These are phyloP conservation scores for Trifolium subterraneum DNA, from an alignment of 306 rosid species.

Conservation along the genomic window DNA sequence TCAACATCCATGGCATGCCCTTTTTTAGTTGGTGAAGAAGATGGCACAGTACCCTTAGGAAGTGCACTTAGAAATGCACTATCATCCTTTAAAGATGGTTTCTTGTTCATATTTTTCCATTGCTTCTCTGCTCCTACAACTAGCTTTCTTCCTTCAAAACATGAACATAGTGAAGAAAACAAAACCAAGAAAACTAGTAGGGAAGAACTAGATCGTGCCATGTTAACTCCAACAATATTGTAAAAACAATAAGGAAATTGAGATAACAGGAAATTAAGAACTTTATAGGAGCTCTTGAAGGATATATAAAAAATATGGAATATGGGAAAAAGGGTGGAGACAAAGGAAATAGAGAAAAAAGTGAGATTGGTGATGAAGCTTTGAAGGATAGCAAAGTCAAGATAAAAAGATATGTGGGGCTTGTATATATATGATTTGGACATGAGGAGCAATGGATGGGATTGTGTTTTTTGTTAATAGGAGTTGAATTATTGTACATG, in stretches of 20 bases:
- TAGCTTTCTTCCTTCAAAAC: constrained; percentile 58
- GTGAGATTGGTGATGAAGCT: background rate
- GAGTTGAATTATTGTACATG: background rate
- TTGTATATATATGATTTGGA: constrained; percentile 19
- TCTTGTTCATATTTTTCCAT: constrained; percentile 7
- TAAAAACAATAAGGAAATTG: background rate
- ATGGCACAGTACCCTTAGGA: constrained; percentile 75
- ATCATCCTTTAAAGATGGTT: background rate
- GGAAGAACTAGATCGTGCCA: constrained; percentile 57
- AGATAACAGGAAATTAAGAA: background rate
- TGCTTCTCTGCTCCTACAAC: constrained; percentile 25
- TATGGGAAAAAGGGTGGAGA: background rate
- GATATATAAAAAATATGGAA: background rate
- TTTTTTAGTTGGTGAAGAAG: constrained; percentile 73
- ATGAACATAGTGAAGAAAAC: constrained; percentile 44
- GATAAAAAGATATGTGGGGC: constrained; percentile 19
- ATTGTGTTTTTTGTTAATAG: background rate
- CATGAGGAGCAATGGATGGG: constrained; percentile 3
- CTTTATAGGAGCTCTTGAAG: background rate
- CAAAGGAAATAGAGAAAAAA: background rate
- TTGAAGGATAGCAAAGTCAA: constrained; percentile 4
- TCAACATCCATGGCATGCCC: constrained; percentile 58
- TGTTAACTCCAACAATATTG: constrained; percentile 24
- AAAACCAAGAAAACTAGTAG: constrained; percentile 47
- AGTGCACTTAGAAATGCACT: constrained; percentile 53